Evolutionary conservation across 257 asterid genomes (phyloP).

Genomic region (Nicotiana undulata): DNA sequence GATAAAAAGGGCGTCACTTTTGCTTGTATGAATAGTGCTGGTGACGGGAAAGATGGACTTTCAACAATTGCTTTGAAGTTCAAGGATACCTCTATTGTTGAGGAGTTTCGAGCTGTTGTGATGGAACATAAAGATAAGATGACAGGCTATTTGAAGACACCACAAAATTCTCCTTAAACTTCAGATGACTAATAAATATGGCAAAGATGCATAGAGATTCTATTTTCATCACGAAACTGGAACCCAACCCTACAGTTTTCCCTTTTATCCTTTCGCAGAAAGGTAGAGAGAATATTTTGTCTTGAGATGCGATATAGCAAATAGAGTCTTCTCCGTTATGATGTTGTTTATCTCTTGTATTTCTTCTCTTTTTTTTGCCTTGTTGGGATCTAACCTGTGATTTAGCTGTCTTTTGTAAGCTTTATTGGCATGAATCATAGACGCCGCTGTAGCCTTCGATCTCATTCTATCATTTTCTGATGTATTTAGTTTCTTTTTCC

Average conservation of each 20-base stretch:
- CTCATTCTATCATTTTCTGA: neutral
- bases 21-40: conserved; percentile 72
- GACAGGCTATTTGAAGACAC: conserved; percentile 42
- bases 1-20: conserved; percentile 88
- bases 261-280: neutral
- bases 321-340: neutral
- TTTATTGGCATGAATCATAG: neutral
- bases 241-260: neutral
- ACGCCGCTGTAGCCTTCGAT: neutral
- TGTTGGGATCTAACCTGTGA: neutral
- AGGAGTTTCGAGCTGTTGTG: conserved; percentile 56
- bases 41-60: conserved; percentile 62
- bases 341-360: neutral
- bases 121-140: conserved; percentile 37
- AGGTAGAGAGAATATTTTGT: neutral
- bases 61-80: conserved; percentile 85
- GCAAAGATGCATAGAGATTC: neutral
- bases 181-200: conserved; percentile 27
- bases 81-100: conserved; percentile 61
- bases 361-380: neutral
- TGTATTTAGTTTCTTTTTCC: neutral
- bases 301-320: neutral
- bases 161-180: conserved; percentile 71
- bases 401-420: neutral
- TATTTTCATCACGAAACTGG: neutral